Conservation (phyloP, 1,284 basidiomycete species). For the Moesziomyces antarcticus region DNA sequence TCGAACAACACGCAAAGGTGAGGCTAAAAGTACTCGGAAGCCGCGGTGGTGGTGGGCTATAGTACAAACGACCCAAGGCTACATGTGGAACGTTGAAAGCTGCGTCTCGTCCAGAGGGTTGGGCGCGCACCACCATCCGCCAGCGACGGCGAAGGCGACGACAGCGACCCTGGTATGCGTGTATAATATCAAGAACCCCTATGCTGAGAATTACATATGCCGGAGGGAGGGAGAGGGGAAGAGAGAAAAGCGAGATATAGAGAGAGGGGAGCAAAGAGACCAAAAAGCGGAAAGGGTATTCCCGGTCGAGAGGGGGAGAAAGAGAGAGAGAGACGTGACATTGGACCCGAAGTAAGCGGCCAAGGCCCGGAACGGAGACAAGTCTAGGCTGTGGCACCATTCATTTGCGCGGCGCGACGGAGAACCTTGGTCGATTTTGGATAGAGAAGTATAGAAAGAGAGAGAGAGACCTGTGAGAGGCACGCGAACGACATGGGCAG, state of each 20-base stretch:
- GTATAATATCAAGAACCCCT: conserved; percentile 30
- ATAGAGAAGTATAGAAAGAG: neutral
- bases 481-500: neutral
- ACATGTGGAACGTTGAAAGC: neutral
- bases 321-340: conserved; percentile 1
- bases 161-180: conserved; percentile 25
- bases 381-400: no score
- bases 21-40: neutral
- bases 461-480: neutral
- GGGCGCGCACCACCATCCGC: conserved; percentile 1
- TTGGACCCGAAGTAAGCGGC: neutral
- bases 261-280: conserved; percentile 1
- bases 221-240: conserved; percentile 3
- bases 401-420: no score
- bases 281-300: neutral
- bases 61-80: conserved; percentile 14
- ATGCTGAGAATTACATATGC: conserved; percentile 25
- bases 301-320: neutral
- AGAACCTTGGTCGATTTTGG: neutral
- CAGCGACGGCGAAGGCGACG: neutral
- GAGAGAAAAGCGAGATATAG: conserved; percentile 4
- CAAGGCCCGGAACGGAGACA: neutral
- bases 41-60: neutral
- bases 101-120: conserved; percentile 25
- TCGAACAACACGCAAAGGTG: no score